These are phyloP conservation scores for Metschnikowia hibisci DNA, from an alignment of 805 yeast species.

Conservation along the genomic window DNA sequence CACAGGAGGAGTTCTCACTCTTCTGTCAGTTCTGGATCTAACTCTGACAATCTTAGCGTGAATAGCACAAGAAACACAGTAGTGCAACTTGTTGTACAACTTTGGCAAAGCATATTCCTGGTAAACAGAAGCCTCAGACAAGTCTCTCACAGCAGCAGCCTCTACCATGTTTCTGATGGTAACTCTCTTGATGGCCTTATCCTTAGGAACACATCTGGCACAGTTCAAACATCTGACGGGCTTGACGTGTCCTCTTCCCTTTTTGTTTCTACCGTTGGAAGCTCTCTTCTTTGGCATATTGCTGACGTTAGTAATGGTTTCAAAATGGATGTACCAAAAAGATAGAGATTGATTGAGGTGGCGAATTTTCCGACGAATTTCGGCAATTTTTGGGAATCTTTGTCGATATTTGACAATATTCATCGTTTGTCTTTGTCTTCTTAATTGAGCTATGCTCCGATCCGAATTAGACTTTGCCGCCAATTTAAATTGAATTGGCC, in stretches of 20 bases:
- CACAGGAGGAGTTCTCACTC: constrained; percentile 97
- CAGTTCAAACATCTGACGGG: constrained; percentile 99
- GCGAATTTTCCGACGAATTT: no score
- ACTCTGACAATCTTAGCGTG: constrained; percentile 99
- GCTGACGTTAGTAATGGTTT: constrained; percentile 24
- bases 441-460: background rate
- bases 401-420: no score
- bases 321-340: no score
- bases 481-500: background rate
- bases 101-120: constrained; percentile 99
- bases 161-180: constrained; percentile 99
- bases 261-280: constrained; percentile 99
- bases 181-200: constrained; percentile 99
- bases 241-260: constrained; percentile 99
- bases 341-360: no score
- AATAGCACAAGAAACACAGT: constrained; percentile 99
- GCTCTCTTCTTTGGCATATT: constrained; percentile 99
- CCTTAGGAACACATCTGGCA: constrained; percentile 99
- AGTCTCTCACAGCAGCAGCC: constrained; percentile 99
- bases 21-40: constrained; percentile 98
- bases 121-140: constrained; percentile 99
- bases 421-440: no score
- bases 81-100: constrained; percentile 99
- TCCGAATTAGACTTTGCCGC: background rate
- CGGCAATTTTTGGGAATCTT: no score